Evolutionary conservation across 2,329 filamentous ascomycete species (phyloP), one percentile per base, ranked within the genome.

Genomic region (Apiospora koreana): DNA sequence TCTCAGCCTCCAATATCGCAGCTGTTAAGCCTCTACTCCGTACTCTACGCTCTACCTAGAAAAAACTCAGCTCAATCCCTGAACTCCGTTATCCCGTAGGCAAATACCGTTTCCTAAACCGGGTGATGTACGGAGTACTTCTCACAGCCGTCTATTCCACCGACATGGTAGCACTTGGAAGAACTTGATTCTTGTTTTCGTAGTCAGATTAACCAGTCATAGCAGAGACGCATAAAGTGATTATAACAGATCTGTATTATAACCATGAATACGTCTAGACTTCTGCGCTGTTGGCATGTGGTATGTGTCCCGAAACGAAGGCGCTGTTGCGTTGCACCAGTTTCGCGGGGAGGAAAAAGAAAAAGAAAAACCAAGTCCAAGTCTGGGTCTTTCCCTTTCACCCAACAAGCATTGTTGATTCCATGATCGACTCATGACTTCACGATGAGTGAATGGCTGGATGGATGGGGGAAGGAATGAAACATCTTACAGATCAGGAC

Each of bases 1-100:
- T 62, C 38, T 62, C 54, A 62, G 54, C 54, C 54, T 62, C 54
- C 54, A 62, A 62, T 62, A 62, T 62, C 54, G 18, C 54, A 38
- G 18, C 31, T 6, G n/a, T 62, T 62, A 38, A 62, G 54, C 31
- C 54, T 38, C 10, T 46, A n/a, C n/a, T n/a, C n/a, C n/a, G n/a
- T n/a, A n/a, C n/a, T n/a, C n/a, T n/a, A n/a, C n/a, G n/a, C n/a
- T n/a, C n/a, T n/a, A n/a, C n/a, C n/a, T n/a, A n/a, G n/a, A n/a
- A n/a, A 38, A 38, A n/a, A 38, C 54, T 16, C 41, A 16, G 41
- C 16, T 43, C 12, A 12, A 35, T 35, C 35, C 35, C 35, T 35
- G 35, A 3, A 35, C 8, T 35, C 35, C 41, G 41, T 38, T 42
- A 16, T 16, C 14, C 41, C 14, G 41, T 43, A 3, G 3, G 3